phyloP scores from a whole-genome alignment of 768 basidiomycete species.

The Collybiopsis confluens region DNA sequence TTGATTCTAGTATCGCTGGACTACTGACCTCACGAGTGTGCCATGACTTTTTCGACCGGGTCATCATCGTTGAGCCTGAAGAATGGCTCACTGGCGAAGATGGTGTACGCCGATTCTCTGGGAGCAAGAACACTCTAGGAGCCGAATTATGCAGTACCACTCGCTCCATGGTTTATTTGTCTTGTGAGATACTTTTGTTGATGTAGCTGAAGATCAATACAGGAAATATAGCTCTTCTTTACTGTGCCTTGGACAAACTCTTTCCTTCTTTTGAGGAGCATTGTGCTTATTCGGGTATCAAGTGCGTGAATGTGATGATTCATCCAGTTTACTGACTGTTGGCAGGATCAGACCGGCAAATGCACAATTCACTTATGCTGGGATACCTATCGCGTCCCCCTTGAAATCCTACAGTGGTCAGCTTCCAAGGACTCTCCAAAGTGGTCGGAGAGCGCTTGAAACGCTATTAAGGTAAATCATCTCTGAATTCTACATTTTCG shows the following conservation, averaged over 20 bases:
- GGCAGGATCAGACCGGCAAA: constrained; percentile 1
- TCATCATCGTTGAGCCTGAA: constrained; percentile 24
- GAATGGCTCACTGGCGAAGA: constrained; percentile 14
- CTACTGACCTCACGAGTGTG: constrained; percentile 22
- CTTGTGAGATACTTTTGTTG: neutral
- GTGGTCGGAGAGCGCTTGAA: constrained; percentile 13
- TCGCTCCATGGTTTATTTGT: constrained; percentile 13
- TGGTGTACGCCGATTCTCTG: neutral
- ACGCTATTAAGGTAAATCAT: constrained; percentile 11
- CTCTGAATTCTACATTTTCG: neutral
- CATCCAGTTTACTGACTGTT: too few species aligned
- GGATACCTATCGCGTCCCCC: constrained; percentile 1
- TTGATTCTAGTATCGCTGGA: constrained; percentile 24
- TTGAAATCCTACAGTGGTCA: neutral
- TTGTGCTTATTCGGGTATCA: constrained; percentile 12
- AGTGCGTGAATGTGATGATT: neutral
- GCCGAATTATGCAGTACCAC: constrained; percentile 15
- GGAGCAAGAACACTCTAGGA: constrained; percentile 9
- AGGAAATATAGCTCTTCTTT: neutral
- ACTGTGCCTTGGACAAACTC: constrained; percentile 8
- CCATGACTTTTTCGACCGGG: constrained; percentile 22
- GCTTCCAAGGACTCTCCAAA: constrained; percentile 7
- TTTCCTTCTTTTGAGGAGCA: constrained; percentile 17
- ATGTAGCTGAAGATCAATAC: neutral
- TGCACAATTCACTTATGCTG: neutral